phyloP scores from a whole-genome alignment of 75 land plant species.

The Adiantum capillusveneris region DNA sequence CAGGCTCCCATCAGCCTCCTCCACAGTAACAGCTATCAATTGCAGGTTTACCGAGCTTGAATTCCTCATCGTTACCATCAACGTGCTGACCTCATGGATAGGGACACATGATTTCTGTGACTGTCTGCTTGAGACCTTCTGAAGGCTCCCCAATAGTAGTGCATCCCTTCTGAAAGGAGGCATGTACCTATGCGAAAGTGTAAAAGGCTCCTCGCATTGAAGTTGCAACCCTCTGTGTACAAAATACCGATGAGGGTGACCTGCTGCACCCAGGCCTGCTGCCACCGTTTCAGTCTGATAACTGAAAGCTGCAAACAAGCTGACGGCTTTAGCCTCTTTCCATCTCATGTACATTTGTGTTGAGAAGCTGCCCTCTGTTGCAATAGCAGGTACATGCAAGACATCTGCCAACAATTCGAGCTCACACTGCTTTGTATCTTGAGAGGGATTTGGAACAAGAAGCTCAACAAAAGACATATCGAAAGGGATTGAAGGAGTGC shows the following conservation, averaged over 20 bases:
- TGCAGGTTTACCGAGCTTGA: slow-evolving; percentile 55
- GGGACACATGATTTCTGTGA: slow-evolving; percentile 34
- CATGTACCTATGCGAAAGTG: slow-evolving; percentile 49
- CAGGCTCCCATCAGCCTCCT: slow-evolving; percentile 26
- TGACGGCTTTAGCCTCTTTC: slow-evolving; percentile 74
- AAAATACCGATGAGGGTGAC: slow-evolving; percentile 35
- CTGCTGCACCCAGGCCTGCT: slow-evolving; percentile 14
- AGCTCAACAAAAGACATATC: slow-evolving; percentile 55
- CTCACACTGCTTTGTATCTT: slow-evolving; percentile 13
- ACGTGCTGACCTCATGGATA: slow-evolving; percentile 54
- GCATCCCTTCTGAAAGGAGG: slow-evolving; percentile 77
- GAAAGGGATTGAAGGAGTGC: slow-evolving; percentile 17
- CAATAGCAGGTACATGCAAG: slow-evolving; percentile 53
- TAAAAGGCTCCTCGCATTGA: slow-evolving; percentile 61
- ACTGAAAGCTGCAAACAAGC: slow-evolving; percentile 70
- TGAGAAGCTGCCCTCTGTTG: slow-evolving; percentile 56
- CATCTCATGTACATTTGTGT: slow-evolving; percentile 67
- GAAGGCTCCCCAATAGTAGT: slow-evolving; percentile 51
- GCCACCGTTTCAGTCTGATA: slow-evolving; percentile 32
- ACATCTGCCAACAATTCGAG: slow-evolving; percentile 49
- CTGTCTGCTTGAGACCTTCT: slow-evolving; percentile 10
- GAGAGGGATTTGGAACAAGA: slow-evolving; percentile 16
- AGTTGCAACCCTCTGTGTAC: slow-evolving; percentile 77
- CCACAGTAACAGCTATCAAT: slow-evolving; percentile 44
- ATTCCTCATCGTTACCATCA: slow-evolving; percentile 56